Evolutionary conservation across 495 filamentous ascomycete species (phyloP), one percentile per base, ranked within the genome.

Genomic region (Pseudomonodictys pantanalensis): DNA sequence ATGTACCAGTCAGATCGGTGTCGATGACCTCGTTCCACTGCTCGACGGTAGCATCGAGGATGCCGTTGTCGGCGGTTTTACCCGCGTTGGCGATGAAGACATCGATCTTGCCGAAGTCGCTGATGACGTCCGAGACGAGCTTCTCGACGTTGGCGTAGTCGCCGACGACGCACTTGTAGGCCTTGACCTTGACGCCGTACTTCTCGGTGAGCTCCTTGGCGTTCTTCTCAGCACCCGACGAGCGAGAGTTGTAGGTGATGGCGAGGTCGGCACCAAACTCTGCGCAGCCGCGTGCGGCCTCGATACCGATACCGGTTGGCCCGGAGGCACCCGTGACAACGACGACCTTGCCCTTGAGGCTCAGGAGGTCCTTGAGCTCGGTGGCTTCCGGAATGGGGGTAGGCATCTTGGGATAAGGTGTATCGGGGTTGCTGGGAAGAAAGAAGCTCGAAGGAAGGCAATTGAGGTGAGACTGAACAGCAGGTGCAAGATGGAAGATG

Each of bases 1-100:
- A 91, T 9, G 85, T 86, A 55, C 89, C 86, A 71, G 92, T 89
- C 12, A 96, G 73, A 68, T 96, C 91, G 39, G 86, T 89, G 64
- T 86, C 77, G 70, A 88, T 77, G 56, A 88, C 85, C 66, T 88
- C 82, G 58, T 78, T 75, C 85, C 85, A 89, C 56, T 79, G 80
- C 69, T 85, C 69, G 30, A 88, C 83, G 23, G 77, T 75, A 53
- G 82, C 82, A 35, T 88, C 86, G 2, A 87, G 72, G 50, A 86
- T 77, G 32, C 84, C 84, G 30, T 71, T 75, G 70, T 81, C 78
- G 55, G 84, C 83, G 0, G 86, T 87, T 22, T 79, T 76, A 20
- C 86, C 86, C 20, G 86, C 86, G 64, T 89, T 87, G 67, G 84
- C 84, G 58, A 86, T 80, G 70, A 86, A 86, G 56, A 78, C 80